Base-by-base conservation (phyloP, 495 filamentous ascomycete genomes). In the Penicillium parvum region DNA sequence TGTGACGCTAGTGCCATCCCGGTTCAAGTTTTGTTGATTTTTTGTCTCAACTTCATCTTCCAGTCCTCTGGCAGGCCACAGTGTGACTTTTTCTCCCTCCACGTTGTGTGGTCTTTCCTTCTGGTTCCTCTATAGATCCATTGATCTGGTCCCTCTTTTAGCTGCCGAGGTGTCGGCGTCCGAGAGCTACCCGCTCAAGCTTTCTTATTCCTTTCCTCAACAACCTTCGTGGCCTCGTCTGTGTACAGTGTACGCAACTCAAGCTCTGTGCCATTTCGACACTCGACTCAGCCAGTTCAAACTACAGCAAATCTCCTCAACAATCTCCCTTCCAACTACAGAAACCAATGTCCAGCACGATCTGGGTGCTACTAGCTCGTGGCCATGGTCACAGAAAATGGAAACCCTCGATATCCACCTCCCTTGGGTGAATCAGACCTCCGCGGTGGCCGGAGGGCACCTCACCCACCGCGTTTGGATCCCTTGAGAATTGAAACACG, bases 381-480 rank as follows among this genome's bases (percentile, higher is more conserved):
- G 69, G 66, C 69, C 65, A 73, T 73, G 69, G 69, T 69, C 69
- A 73, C 68, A 64, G 65, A 60, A 63, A 64, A 65, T 69, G 66
- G 58, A 58, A 58, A 46, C 43, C 44, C 52, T 61, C 68, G 60
- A 52, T 65, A 62, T 56, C 58, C 58, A 51, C 58, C 58, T 55
- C 57, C 55, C 45, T 37, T 51, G 40, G 61, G 49, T 57, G 57
- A 60, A 37, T 57, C 62, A 39, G 63, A 64, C 45, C 49, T 63
- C 36, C 50, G 58, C 34, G 58, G 54, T 45, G 59, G 64, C 38
- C 65, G 62, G 50, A 60, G 60, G 50, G 45, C 52, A 17, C 60
- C 57, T 23, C 53, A 59, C 25, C 59, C 61, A 39, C 61, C 56
- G 29, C 69, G 56, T 28, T 57, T 66, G 28, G 59, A 66, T 41